Evolutionary conservation across 164 flowering plant genomes (phyloP), one percentile per base, ranked within the genome.

Genomic region (Kingdonia uniflora): DNA sequence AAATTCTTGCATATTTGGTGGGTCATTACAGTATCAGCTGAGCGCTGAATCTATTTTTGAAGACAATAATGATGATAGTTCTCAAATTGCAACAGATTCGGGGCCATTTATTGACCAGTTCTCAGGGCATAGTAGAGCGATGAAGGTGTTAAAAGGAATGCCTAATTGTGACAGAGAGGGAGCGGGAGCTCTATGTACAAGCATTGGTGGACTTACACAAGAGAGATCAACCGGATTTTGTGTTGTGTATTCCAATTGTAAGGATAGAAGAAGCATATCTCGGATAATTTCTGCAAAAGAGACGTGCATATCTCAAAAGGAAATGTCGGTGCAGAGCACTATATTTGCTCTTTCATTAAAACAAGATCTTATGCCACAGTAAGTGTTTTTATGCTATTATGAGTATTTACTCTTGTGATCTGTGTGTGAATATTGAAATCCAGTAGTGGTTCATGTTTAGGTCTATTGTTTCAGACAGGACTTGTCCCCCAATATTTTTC

Each of bases 291-390:
- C 19, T 65, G 72, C 79, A 19, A 61, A 63, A 0, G 68, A 68
- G 61, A 65, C 55, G 35, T 85, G 75, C 69, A 51, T 72, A 51
- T 29, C 35, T 56, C 62, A 66, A 40, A 50, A 57, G 17, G 68
- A 63, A 46, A 65, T 61, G 65, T 52, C 56, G 14, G 65, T 81
- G 40, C 57, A 53, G 35, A 59, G 64, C 29, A 58, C 77, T 66
- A 51, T 84, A 42, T 60, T 35, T 51, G 71, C 71, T 39, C 73
- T 82, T 54, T 56, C 53, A 14, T 50, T 46, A 58, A 76, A 72
- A 60, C 56, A 69, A 25, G 63, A 69, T 56, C 82, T 90, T 56
- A 35, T 60, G 47, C 63, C 67, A 37, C 68, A 65, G 97, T 90
- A 74, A 79, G 78, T 76, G 39, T 37, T 29, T 40, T 54, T 42